A percentile compares a stretch with the other conserved stretches of the same genome.
Conservation (phyloP, 2,329 filamentous ascomycete species). For the Clarireedia monteithiana region DNA sequence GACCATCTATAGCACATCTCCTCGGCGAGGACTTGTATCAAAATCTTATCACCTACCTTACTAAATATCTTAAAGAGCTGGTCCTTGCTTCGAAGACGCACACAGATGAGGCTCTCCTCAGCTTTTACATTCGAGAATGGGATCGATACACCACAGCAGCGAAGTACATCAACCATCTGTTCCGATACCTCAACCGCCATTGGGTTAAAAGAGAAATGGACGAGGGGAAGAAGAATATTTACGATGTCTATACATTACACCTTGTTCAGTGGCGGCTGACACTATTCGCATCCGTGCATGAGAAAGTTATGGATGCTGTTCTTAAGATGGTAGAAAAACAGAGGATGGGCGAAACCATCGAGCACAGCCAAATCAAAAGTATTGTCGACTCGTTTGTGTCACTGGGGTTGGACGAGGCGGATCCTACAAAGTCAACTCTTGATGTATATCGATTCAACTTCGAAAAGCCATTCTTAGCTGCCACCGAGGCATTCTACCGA, state of each 20-base stretch:
- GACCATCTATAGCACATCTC: conserved; percentile 62
- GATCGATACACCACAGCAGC: conserved; percentile 89
- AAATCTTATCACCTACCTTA: conserved; percentile 80
- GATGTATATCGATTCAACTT: conserved; percentile 93
- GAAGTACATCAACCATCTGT: conserved; percentile 96
- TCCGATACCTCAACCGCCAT: conserved; percentile 91
- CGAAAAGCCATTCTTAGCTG: conserved; percentile 81
- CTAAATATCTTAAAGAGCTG: conserved; percentile 63
- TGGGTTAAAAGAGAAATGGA: conserved; percentile 99
- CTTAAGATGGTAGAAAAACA: conserved; percentile 95
- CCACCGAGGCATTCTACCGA: conserved; percentile 80
- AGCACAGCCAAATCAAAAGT: conserved; percentile 92
- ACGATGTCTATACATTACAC: conserved; percentile 95
- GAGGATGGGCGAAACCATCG: conserved; percentile 93
- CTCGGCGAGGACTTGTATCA: conserved; percentile 94
- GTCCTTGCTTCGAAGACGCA: conserved; percentile 68
- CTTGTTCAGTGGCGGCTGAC: conserved; percentile 92
- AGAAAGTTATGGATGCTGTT: conserved; percentile 90
- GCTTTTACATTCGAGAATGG: conserved; percentile 97
- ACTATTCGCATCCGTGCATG: conserved; percentile 75
- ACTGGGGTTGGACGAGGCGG: conserved; percentile 85
- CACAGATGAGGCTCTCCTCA: conserved; percentile 80
- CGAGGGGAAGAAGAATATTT: conserved; percentile 96
- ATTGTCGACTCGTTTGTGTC: conserved; percentile 97
- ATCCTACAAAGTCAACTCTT: conserved; percentile 86